Conservation (phyloP, 2,329 filamentous ascomycete species). For the Fusarium odoratissimum region DNA sequence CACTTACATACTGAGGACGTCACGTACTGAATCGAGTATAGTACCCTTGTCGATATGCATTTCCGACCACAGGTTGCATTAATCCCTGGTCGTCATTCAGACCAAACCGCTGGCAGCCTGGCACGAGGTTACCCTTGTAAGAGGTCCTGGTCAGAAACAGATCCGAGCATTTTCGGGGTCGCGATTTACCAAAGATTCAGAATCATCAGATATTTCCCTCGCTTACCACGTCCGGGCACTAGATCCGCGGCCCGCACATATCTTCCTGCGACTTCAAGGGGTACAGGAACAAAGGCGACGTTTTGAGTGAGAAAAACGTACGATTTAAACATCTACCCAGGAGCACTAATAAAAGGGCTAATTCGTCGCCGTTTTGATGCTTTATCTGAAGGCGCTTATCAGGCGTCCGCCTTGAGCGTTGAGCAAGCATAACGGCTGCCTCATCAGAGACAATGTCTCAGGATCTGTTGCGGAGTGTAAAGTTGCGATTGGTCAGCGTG, state of each 20-base stretch:
- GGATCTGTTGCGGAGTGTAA: slow-evolving; percentile 8
- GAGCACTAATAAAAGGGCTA: slow-evolving; percentile 18
- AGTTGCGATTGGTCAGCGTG: slow-evolving; percentile 29
- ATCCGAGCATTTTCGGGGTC: slow-evolving; percentile 16
- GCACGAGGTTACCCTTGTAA: neutral
- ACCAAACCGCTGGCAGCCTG: neutral
- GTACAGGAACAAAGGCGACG: slow-evolving; percentile 1
- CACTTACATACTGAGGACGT: slow-evolving; percentile 32
- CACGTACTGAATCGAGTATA: slow-evolving; percentile 17
- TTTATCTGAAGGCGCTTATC: slow-evolving; percentile 25
- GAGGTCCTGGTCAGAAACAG: neutral
- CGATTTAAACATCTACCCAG: slow-evolving; percentile 22
- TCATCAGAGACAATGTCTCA: slow-evolving; percentile 41
- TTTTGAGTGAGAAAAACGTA: slow-evolving; percentile 26
- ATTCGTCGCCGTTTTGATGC: slow-evolving; percentile 17
- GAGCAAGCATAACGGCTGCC: slow-evolving; percentile 35
- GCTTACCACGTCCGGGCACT: slow-evolving; percentile 19
- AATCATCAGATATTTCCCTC: neutral
- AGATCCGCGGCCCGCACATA: slow-evolving; percentile 21
- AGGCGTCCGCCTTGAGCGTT: slow-evolving; percentile 26
- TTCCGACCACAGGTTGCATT: neutral
- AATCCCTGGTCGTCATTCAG: neutral
- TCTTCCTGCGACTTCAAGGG: slow-evolving; percentile 5
- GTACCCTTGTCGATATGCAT: slow-evolving; percentile 17
- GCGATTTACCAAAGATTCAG: slow-evolving; percentile 6